These are phyloP conservation scores for Penicillium parvum DNA, from an alignment of 495 filamentous ascomycete species.

Conservation along the genomic window DNA sequence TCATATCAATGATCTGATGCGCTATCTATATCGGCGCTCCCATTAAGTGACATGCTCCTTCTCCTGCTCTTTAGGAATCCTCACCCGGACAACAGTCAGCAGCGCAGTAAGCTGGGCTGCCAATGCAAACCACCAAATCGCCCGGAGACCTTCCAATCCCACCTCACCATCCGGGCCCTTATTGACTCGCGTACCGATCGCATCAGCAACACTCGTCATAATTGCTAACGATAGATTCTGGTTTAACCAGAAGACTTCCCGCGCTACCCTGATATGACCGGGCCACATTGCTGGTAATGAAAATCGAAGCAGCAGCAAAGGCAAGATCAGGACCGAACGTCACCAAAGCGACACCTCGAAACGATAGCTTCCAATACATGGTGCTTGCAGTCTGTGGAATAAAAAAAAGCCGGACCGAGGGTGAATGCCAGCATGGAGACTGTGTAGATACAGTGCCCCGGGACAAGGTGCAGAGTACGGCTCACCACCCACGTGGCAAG, in stretches of 20 bases:
- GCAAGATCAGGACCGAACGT: constrained; percentile 31
- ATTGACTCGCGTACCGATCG: constrained; percentile 40
- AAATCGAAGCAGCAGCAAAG: constrained; percentile 30
- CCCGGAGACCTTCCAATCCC: constrained; percentile 35
- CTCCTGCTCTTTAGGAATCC: constrained; percentile 47
- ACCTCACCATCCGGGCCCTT: constrained; percentile 29
- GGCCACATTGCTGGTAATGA: constrained; percentile 29
- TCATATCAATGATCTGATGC: no score
- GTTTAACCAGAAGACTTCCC: constrained; percentile 25
- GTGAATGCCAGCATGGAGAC: constrained; percentile 28
- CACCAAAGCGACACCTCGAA: constrained; percentile 23
- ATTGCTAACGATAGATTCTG: constrained; percentile 35
- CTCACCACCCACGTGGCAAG: constrained; percentile 41
- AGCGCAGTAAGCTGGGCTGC: constrained; percentile 31
- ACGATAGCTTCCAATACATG: constrained; percentile 27
- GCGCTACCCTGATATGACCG: constrained; percentile 27
- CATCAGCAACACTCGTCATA: constrained; percentile 41
- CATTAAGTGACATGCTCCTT: constrained; percentile 44
- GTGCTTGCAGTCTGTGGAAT: constrained; percentile 26
- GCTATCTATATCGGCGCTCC: no score
- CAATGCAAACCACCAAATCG: constrained; percentile 48
- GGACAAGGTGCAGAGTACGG: constrained; percentile 37
- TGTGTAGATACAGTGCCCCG: constrained; percentile 44
- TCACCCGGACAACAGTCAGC: constrained; percentile 36
- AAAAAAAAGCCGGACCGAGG: constrained; percentile 28